Evolutionary conservation across 2,329 filamentous ascomycete genomes (phyloP), one percentile per base, ranked within the genome.

Genomic region (Verticillium dahliae): DNA sequence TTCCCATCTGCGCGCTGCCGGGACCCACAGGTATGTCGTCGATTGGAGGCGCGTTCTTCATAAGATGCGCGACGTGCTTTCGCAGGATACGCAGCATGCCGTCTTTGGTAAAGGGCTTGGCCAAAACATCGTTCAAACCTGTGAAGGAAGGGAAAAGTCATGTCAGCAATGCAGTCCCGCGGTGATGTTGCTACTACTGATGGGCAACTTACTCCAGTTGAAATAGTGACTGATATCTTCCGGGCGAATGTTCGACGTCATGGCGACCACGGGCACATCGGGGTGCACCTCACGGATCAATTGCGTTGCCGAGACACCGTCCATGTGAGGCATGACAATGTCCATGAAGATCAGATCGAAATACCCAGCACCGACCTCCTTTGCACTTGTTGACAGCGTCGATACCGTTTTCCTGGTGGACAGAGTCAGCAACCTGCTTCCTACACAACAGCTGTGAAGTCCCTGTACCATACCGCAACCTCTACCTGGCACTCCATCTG

Each of bases 141-240:
- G 68, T 6, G 33, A 14, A 7, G 5, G 22, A 15, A 31, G 27
- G 27, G 27, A 31, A 31, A 31, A 31, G 27, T 31, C 27, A 6
- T 18, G 56, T 45, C 35, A 58, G 35, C 37, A 15, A 31, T 45
- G 7, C 27, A n/a, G 11, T 6, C 18, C 64, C 62, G 61, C 59
- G 14, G 15, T 31, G 13, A 50, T 7, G 18, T 4, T n/a, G 9
- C 45, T 52, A 18, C 39, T 15, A 22, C 2, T 11, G n/a, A 4
- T 31, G 27, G 27, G 27, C 4, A 18, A 58, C 58, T 65, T 69
- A 68, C 62, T 62, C 55, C 31, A 75, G 89, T 80, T 83, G 78
- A 97, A 98, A 73, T 99, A 99, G 78, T 96, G 93, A 60, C 94
- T 91, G 64, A 98, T 96, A 72, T 99, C 95, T 70, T 97, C 94